A percentile compares a stretch with the other conserved stretches of the same genome.
Conservation (phyloP, 2,329 filamentous ascomycete species). For the Beauveria rudraprayagi region DNA sequence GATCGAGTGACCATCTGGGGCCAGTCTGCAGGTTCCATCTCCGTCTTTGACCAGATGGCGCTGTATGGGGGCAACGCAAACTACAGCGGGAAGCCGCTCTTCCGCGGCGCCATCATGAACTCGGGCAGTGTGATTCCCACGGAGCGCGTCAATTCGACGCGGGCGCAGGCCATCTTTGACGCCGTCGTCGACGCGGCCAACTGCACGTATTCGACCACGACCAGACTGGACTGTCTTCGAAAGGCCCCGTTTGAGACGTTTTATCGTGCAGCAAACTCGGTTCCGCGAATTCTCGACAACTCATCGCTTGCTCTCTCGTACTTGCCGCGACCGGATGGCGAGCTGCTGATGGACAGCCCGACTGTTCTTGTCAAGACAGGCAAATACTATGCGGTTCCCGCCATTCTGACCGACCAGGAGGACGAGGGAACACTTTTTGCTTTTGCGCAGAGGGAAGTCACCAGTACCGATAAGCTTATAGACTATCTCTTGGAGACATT, state of each 20-base stretch:
- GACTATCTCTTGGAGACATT: slow-evolving; percentile 53
- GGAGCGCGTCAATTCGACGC: slow-evolving; percentile 43
- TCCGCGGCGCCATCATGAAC: slow-evolving; percentile 59
- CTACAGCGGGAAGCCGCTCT: slow-evolving; percentile 57
- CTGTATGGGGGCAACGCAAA: slow-evolving; percentile 53
- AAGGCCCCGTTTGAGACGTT: slow-evolving; percentile 30
- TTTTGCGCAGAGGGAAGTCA: slow-evolving; percentile 61
- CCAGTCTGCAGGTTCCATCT: slow-evolving; percentile 51
- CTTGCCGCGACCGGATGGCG: slow-evolving; percentile 64
- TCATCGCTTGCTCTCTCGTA: slow-evolving; percentile 63
- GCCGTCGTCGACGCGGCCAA: slow-evolving; percentile 42
- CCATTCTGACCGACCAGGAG: slow-evolving; percentile 64
- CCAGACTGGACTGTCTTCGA: slow-evolving; percentile 1
- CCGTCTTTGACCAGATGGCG: slow-evolving; percentile 54
- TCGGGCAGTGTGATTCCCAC: slow-evolving; percentile 44
- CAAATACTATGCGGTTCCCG: slow-evolving; percentile 40
- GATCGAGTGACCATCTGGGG: slow-evolving; percentile 58
- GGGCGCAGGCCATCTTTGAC: slow-evolving; percentile 49
- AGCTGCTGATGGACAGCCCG: slow-evolving; percentile 51
- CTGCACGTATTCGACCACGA: slow-evolving; percentile 27
- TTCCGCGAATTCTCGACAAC: slow-evolving; percentile 61
- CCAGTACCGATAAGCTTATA: slow-evolving; percentile 48
- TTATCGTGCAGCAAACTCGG: slow-evolving; percentile 59
- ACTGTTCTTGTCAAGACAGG: slow-evolving; percentile 47
- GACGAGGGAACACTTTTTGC: slow-evolving; percentile 73